These are phyloP conservation scores for Sutorius australiensis DNA, from an alignment of 768 basidiomycete species.

Conservation along the genomic window DNA sequence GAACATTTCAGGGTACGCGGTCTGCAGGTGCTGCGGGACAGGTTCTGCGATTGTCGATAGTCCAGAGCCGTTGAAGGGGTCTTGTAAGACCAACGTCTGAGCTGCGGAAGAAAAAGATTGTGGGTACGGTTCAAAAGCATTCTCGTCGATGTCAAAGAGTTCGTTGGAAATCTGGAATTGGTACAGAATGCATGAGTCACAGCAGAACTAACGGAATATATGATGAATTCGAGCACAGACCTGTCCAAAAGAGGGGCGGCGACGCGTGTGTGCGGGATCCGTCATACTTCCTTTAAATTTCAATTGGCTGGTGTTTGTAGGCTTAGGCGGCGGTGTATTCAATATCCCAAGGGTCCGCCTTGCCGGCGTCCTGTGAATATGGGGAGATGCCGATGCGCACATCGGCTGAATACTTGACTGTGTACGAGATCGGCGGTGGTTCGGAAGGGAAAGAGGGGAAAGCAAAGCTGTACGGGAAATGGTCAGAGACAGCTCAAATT, in stretches of 20 bases:
- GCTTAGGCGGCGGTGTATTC: slow-evolving; percentile 66
- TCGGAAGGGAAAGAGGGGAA: slow-evolving; percentile 55
- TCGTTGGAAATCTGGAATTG: slow-evolving; percentile 44
- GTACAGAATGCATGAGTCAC: slow-evolving; percentile 15
- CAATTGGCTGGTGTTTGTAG: slow-evolving; percentile 48
- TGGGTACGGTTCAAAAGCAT: slow-evolving; percentile 52
- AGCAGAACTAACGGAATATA: slow-evolving; percentile 7
- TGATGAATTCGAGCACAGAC: slow-evolving; percentile 26
- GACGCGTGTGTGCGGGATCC: slow-evolving; percentile 57
- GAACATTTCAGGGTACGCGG: slow-evolving; percentile 24
- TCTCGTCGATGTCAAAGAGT: slow-evolving; percentile 74
- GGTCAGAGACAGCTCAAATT: slow-evolving; percentile 20
- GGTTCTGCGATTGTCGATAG: slow-evolving; percentile 34
- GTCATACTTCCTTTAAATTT: slow-evolving; percentile 70
- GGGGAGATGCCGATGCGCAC: slow-evolving; percentile 24
- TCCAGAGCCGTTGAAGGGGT: slow-evolving; percentile 39
- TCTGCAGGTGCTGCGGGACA: slow-evolving; percentile 22
- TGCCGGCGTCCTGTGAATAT: slow-evolving; percentile 29
- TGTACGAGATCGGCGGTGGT: slow-evolving; percentile 53
- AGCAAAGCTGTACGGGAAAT: slow-evolving; percentile 43
- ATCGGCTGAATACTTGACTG: slow-evolving; percentile 49
- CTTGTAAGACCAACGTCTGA: slow-evolving; percentile 37
- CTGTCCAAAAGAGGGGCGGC: slow-evolving; percentile 39
- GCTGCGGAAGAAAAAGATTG: slow-evolving; percentile 34
- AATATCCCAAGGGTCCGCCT: slow-evolving; percentile 37